Base-by-base conservation (phyloP, 805 yeast species). In the Komagataella populi region DNA sequence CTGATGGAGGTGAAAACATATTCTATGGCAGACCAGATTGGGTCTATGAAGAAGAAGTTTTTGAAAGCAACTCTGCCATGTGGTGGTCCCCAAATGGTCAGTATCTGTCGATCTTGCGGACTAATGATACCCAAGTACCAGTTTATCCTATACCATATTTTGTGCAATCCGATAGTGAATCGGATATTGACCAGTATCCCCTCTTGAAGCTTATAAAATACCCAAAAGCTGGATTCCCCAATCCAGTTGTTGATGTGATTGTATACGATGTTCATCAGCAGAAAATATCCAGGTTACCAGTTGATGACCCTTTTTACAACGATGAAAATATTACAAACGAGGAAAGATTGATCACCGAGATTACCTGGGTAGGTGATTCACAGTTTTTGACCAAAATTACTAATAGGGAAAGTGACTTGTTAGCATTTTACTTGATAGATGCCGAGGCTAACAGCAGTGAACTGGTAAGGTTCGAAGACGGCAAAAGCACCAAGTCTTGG, bases 21-120 rank as follows among this genome's bases (percentile, higher is more conserved):
- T 87, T 88, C 66, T 84, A 89, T 61, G 96, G 96, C 2, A 82
- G 83, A 54, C 95, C 96, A 0, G 96, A 88, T 61, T 88, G 96
- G 96, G 95, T 87, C 6, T 88, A 88, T 58, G 96, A 89, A 61
- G 96, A 88, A 57, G 96, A 88, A 64, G 93, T 88, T 0, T 74
- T 85, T 50, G 80, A 78, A 43, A 74, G 78, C 22, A 88, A 83
- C 57, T 66, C 73, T 20, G 87, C 90, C 0, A 57, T 87, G 48
- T 88, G 95, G 95, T 89, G 96, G 96, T 83, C 95, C 4, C 87
- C 87, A 6, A 65, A 71, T 46, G 89, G 91, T 10, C 68, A 74
- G n/a, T 74, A 71, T 57, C 61, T 89, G 47, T 75, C 88, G 0
- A 83, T 77, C 55, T 64, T 85, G 57, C 73, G 80, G 52, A 77